A percentile compares a stretch with the other conserved stretches of the same genome.
Evolutionary conservation across 2,329 filamentous ascomycete species (phyloP).

Genomic region (Epichloe uncinata): DNA sequence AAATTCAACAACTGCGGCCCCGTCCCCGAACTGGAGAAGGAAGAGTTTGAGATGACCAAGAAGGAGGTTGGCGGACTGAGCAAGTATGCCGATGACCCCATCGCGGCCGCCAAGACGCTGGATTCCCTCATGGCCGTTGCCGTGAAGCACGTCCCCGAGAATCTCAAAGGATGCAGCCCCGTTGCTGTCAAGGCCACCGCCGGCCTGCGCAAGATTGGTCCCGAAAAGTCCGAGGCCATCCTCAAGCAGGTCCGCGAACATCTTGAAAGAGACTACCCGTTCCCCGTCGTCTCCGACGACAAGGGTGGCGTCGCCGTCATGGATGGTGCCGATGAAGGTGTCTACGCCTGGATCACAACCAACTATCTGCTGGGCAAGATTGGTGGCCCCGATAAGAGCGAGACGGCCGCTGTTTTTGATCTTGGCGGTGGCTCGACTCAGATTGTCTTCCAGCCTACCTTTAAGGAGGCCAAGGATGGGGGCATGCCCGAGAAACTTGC

Average conservation of each 20-base stretch:
- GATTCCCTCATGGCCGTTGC: slow-evolving; percentile 81
- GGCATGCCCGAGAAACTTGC: slow-evolving; percentile 77
- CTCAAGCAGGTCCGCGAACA: slow-evolving; percentile 71
- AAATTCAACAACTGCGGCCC: slow-evolving; percentile 97
- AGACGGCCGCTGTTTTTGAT: slow-evolving; percentile 90
- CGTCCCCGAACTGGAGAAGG: slow-evolving; percentile 86
- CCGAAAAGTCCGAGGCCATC: slow-evolving; percentile 70
- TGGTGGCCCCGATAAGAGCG: slow-evolving; percentile 76
- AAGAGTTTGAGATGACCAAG: slow-evolving; percentile 87
- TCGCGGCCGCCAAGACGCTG: slow-evolving; percentile 78
- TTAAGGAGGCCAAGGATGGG: slow-evolving; percentile 56
- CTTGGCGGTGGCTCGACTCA: slow-evolving; percentile 94
- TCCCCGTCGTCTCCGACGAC: slow-evolving; percentile 79
- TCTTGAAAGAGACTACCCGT: slow-evolving; percentile 81
- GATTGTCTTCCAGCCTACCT: slow-evolving; percentile 96
- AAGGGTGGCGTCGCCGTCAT: slow-evolving; percentile 89
- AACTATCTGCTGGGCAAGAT: slow-evolving; percentile 99
- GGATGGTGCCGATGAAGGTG: slow-evolving; percentile 93
- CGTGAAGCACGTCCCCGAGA: slow-evolving; percentile 70
- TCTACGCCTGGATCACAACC: slow-evolving; percentile 97
- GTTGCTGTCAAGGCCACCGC: slow-evolving; percentile 97
- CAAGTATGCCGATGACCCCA: slow-evolving; percentile 73
- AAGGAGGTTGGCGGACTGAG: slow-evolving; percentile 76
- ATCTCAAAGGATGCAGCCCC: slow-evolving; percentile 82
- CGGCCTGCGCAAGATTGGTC: slow-evolving; percentile 75